Evolutionary conservation across 345 rosid species (phyloP).

Genomic region (Odontarrhena argentea): DNA sequence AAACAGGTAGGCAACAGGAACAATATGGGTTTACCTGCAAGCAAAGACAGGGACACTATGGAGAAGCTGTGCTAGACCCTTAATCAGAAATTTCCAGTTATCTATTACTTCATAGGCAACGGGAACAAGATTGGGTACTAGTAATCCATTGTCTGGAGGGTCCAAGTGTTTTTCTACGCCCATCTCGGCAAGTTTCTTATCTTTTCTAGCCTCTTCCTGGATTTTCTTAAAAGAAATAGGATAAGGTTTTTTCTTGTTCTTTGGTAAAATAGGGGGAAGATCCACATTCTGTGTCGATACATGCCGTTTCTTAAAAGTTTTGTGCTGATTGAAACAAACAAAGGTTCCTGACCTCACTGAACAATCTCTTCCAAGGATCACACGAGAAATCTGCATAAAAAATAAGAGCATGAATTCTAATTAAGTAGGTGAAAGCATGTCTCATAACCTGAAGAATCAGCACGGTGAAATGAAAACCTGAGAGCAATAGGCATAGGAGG

Average conservation of each 20-base stretch:
- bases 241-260: slow-evolving; percentile 84
- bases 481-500: slow-evolving; percentile 29
- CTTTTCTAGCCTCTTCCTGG: slow-evolving; percentile 57
- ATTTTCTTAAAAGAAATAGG: slow-evolving; percentile 75
- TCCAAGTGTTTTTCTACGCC: slow-evolving; percentile 79
- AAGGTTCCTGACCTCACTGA: slow-evolving; percentile 36
- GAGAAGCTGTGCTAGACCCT: slow-evolving; percentile 78
- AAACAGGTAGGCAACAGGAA: not conserved
- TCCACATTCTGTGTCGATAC: slow-evolving; percentile 66
- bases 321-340: slow-evolving; percentile 44
- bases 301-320: slow-evolving; percentile 38
- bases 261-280: slow-evolving; percentile 71
- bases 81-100: slow-evolving; percentile 80
- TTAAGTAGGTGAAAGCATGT: not conserved
- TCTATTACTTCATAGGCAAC: slow-evolving; percentile 70
- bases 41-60: slow-evolving; percentile 71
- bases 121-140: slow-evolving; percentile 73
- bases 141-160: slow-evolving; percentile 84
- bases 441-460: not conserved
- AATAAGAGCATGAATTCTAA: not conserved
- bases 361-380: slow-evolving; percentile 36
- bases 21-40: slow-evolving; percentile 55
- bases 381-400: slow-evolving; percentile 46
- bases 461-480: slow-evolving; percentile 31
- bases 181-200: slow-evolving; percentile 75